These are phyloP conservation scores for Saccharomyces jurei DNA, from an alignment of 805 yeast genomes.

Conservation along the genomic window DNA sequence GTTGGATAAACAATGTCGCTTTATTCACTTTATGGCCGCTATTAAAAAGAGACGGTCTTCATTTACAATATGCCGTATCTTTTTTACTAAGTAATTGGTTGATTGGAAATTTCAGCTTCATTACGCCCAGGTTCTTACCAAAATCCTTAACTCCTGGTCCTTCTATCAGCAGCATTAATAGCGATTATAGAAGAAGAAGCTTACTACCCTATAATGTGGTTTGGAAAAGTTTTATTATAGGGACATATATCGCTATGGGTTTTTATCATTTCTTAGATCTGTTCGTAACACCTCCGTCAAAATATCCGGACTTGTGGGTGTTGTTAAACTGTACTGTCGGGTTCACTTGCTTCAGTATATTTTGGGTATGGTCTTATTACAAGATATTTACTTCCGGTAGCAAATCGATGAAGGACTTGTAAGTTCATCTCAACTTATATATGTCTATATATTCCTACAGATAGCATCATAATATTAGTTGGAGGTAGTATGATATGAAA, in stretches of 20 bases:
- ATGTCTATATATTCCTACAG: neutral
- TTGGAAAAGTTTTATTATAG: conserved; percentile 43
- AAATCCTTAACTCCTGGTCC: conserved; percentile 39
- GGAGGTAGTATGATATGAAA: neutral
- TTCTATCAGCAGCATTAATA: conserved; percentile 30
- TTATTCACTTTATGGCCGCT: conserved; percentile 85
- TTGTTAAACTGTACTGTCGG: conserved; percentile 65
- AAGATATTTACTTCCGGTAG: conserved; percentile 35
- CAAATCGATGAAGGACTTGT: conserved; percentile 21
- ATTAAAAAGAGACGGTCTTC: conserved; percentile 63
- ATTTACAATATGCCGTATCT: conserved; percentile 61
- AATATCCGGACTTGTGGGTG: conserved; percentile 81
- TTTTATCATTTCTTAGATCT: conserved; percentile 49
- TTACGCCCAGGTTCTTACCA: conserved; percentile 39
- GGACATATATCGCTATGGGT: conserved; percentile 45
- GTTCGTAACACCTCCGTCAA: conserved; percentile 42
- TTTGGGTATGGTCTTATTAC: conserved; percentile 77
- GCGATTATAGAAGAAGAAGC: conserved; percentile 31
- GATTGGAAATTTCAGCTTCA: conserved; percentile 53
- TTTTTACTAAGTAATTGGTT: conserved; percentile 70
- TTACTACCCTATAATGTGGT: conserved; percentile 42
- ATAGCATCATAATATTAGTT: neutral
- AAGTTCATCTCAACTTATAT: neutral
- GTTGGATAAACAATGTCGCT: conserved; percentile 83
- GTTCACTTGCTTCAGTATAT: conserved; percentile 63